phyloP scores from a whole-genome alignment of 257 asterid species.

The Nicotiana sylvestris region DNA sequence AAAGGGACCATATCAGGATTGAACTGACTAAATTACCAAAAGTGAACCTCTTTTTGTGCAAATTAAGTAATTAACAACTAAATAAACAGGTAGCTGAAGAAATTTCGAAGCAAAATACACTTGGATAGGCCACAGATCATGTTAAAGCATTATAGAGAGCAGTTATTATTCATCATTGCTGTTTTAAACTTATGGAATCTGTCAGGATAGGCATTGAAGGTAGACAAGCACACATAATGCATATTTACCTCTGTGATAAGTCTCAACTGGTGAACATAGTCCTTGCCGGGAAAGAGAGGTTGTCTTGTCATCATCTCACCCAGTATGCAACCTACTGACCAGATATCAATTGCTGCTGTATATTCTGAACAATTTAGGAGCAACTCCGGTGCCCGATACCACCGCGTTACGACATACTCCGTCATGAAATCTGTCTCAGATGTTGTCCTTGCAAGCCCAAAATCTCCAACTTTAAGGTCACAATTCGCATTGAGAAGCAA shows the following conservation, averaged over 20 bases:
- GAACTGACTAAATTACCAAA: not conserved
- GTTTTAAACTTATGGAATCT: not conserved
- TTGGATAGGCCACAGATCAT: not conserved
- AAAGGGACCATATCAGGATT: slow-evolving; percentile 3
- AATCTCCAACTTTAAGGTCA: slow-evolving; percentile 86
- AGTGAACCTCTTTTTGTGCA: not conserved
- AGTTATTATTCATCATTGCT: not conserved
- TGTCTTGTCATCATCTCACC: slow-evolving; percentile 92
- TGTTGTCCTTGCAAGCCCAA: slow-evolving; percentile 97
- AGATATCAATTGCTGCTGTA: slow-evolving; percentile 93
- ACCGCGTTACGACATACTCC: slow-evolving; percentile 96
- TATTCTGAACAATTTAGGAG: slow-evolving; percentile 93
- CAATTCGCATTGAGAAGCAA: slow-evolving; percentile 81
- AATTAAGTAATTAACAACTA: not conserved
- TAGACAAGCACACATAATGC: not conserved
- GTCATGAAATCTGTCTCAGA: slow-evolving; percentile 99
- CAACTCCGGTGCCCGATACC: slow-evolving; percentile 98
- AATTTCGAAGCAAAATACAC: not conserved
- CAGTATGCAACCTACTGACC: slow-evolving; percentile 98
- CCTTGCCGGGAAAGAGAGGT: slow-evolving; percentile 94
- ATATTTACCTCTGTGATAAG: slow-evolving; percentile 80
- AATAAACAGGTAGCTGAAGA: not conserved
- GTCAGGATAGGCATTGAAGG: not conserved
- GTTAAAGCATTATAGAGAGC: not conserved
- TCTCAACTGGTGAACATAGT: slow-evolving; percentile 94